Evolutionary conservation across 2,329 filamentous ascomycete species (phyloP), one percentile per base, ranked within the genome.

Genomic region (Diaporthe citrichinensis): DNA sequence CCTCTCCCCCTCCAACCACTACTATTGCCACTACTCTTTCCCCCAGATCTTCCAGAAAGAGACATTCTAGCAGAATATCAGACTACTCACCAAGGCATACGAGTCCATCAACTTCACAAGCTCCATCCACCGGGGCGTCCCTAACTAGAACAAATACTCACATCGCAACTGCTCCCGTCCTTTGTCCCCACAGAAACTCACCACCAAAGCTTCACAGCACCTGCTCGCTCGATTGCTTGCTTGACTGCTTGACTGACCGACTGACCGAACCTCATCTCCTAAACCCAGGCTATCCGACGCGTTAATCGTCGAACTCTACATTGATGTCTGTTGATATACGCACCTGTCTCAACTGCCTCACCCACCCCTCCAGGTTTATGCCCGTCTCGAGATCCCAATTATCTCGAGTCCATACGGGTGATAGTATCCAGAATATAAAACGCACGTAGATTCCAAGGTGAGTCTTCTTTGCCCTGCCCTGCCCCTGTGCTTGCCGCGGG

Each of bases 241-340:
- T 23, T 36, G 46, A 31, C n/a, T 39, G 23, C 25, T 14, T 36
- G 46, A 55, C 14, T 69, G 55, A 59, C 71, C 31, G 34, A 31
- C 34, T 28, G 49, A 31, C n/a, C 31, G 65, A 55, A 55, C 49
- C 78, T 78, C 77, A 78, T 73, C 76, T 75, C 72, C 71, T 78
- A 77, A 75, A 78, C 62, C 75, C 25, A 51, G 62, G 28, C 65
- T 51, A 36, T 61, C 49, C 69, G 17, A 69, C 69, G 71, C 68
- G 72, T 65, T 41, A 62, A 34, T 59, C 46, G 73, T 69, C 73
- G 3, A 73, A 84, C 79, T 83, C 86, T 81, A 88, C 80, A 87
- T 89, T 90, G 88, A 90, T 90, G 88, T 90, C 88, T 88, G 87
- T 89, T 89, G 88, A 90, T 84, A 82, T 88, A 79, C 88, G 88